Evolutionary conservation across 2,329 filamentous ascomycete species (phyloP).

Genomic region (Fusarium sp.): DNA sequence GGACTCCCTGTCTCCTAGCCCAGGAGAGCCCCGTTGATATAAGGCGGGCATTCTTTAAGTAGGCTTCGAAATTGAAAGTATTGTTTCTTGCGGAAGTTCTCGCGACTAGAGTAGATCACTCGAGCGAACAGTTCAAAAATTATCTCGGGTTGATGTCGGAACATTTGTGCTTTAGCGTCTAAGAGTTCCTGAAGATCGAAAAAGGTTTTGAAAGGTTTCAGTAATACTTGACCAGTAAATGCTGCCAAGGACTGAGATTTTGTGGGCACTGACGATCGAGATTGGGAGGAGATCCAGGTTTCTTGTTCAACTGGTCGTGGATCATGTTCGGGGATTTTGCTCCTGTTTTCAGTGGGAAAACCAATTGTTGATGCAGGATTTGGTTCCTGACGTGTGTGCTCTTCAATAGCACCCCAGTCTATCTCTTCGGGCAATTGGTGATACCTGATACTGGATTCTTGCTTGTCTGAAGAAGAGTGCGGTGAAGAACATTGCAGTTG

Average conservation of each 20-base stretch:
- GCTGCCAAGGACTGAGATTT: background rate
- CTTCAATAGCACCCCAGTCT: conserved; percentile 54
- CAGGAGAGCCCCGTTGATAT: conserved; percentile 49
- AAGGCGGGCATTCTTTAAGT: conserved; percentile 68
- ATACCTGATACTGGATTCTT: conserved; percentile 9
- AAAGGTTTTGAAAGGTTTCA: conserved; percentile 58
- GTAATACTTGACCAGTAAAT: conserved; percentile 2
- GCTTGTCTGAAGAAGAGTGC: background rate
- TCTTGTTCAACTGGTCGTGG: background rate
- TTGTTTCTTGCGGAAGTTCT: conserved; percentile 62
- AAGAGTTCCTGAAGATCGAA: conserved; percentile 73
- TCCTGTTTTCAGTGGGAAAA: background rate
- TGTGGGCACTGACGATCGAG: conserved; percentile 12
- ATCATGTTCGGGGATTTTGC: background rate
- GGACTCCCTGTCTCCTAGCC: conserved; percentile 46
- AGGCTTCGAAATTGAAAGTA: conserved; percentile 73
- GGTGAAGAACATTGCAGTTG: conserved; percentile 52
- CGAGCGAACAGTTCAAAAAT: conserved; percentile 73
- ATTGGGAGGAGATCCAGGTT: background rate
- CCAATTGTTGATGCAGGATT: conserved; percentile 3
- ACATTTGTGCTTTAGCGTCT: conserved; percentile 54
- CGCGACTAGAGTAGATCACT: conserved; percentile 67
- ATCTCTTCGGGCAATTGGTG: conserved; percentile 51
- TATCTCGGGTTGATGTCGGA: conserved; percentile 51
- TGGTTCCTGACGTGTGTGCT: conserved; percentile 12